phyloP scores from a whole-genome alignment of 2,329 filamentous ascomycete genomes.

The Beauveria sp. region DNA sequence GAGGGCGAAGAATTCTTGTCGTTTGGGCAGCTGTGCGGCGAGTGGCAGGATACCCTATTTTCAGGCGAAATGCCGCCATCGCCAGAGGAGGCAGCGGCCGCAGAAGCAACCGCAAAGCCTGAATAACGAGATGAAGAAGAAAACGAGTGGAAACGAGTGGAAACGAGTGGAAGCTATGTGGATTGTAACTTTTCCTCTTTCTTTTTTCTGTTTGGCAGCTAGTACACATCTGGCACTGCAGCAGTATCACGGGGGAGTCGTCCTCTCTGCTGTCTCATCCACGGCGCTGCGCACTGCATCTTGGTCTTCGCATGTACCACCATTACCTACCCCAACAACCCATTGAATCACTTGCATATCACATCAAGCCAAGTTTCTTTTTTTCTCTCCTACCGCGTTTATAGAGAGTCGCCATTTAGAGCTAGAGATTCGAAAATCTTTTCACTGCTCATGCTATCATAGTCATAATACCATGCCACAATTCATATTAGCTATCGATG shows the following conservation, averaged over 20 bases:
- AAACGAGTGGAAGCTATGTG: not conserved
- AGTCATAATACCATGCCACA: not conserved
- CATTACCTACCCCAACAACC: not conserved
- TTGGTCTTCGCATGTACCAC: not conserved
- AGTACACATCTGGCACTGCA: too few relatives aligned
- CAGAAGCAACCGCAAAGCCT: not conserved
- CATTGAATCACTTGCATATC: not conserved
- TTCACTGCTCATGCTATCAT: too few relatives aligned
- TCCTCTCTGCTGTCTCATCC: too few relatives aligned
- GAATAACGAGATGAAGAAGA: not conserved
- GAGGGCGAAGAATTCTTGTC: constrained; percentile 20
- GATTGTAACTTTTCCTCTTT: not conserved
- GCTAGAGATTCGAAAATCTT: not conserved
- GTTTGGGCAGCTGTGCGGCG: constrained; percentile 21
- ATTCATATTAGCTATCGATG: not conserved
- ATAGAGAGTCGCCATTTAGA: not conserved
- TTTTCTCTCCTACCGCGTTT: not conserved
- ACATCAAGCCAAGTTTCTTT: not conserved
- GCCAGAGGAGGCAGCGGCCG: not conserved
- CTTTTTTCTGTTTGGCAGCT: not conserved
- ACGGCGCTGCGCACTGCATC: not conserved
- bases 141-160: not conserved
- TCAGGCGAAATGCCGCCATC: not conserved
- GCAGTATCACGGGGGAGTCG: too few relatives aligned
- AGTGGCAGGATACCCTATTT: constrained; percentile 13